These are phyloP conservation scores for Waltiozyma sp. DNA, from an alignment of 1,139 yeast genomes.

Conservation along the genomic window DNA sequence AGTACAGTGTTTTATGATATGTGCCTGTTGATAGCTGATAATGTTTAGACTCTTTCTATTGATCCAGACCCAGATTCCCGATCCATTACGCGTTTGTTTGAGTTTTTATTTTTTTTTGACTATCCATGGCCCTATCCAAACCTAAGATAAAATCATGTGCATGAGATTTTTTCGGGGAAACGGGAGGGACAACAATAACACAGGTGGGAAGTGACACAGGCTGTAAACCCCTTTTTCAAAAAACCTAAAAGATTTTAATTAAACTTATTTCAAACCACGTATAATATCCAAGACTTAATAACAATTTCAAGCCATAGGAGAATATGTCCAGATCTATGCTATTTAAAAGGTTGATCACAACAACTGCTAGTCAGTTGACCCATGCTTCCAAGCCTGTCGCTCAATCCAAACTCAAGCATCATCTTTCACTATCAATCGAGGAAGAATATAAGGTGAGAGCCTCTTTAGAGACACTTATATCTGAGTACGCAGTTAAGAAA, in stretches of 20 bases:
- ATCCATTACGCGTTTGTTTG: too few relatives aligned
- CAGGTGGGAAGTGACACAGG: background rate
- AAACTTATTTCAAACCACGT: too few relatives aligned
- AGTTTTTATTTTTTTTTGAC: too few relatives aligned
- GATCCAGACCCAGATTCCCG: too few relatives aligned
- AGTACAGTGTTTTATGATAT: background rate
- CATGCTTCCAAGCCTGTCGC: background rate
- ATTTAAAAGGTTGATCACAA: background rate
- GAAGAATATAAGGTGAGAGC: constrained; percentile 40
- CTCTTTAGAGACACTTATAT: constrained; percentile 39
- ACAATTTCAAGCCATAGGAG: too few relatives aligned
- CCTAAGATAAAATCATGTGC: too few relatives aligned
- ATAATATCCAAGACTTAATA: background rate
- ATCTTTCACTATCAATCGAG: constrained; percentile 12
- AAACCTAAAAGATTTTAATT: too few relatives aligned
- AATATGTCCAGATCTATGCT: background rate
- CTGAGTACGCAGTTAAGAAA: constrained; percentile 35
- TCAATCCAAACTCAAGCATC: background rate
- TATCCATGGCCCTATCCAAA: too few relatives aligned
- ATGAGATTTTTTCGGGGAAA: background rate
- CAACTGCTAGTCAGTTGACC: background rate
- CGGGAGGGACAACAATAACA: background rate
- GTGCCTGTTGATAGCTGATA: background rate
- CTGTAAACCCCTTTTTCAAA: too few relatives aligned
- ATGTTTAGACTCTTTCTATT: too few relatives aligned